These are phyloP conservation scores for Ustilago tritici DNA, from an alignment of 1,284 basidiomycete genomes.

Conservation along the genomic window DNA sequence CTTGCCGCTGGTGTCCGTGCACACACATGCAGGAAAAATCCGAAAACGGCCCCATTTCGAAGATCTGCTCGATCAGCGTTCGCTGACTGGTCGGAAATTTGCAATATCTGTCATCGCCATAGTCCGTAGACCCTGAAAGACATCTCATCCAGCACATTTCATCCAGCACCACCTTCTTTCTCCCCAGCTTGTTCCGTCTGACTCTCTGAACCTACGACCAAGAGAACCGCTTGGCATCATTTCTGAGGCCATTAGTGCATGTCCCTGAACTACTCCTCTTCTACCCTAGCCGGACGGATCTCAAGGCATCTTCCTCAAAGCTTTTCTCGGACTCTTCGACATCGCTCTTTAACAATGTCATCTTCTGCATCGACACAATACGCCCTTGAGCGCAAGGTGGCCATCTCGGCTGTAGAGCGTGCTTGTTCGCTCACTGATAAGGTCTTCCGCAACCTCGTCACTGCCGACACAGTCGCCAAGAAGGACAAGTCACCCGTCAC, in stretches of 20 bases:
- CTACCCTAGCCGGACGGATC: slow-evolving; percentile 11
- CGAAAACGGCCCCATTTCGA: background rate
- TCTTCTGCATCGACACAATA: slow-evolving; percentile 40
- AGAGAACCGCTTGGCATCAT: background rate
- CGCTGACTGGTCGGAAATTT: background rate
- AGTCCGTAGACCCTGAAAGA: background rate
- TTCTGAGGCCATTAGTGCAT: slow-evolving; percentile 17
- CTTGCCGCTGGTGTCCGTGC: background rate
- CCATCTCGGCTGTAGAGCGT: slow-evolving; percentile 87
- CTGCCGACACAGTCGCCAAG: slow-evolving; percentile 86
- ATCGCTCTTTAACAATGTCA: slow-evolving; percentile 26
- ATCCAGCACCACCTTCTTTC: background rate
- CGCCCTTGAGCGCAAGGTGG: slow-evolving; percentile 77
- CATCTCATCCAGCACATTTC: background rate
- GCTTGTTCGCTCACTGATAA: slow-evolving; percentile 81
- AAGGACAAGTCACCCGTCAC: slow-evolving; percentile 96
- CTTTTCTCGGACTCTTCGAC: background rate
- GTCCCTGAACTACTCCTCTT: slow-evolving; percentile 1
- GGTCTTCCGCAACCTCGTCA: slow-evolving; percentile 89
- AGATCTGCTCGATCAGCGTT: slow-evolving; percentile 3
- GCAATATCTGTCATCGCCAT: background rate
- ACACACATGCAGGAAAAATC: background rate
- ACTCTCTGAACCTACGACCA: background rate
- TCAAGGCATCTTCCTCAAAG: slow-evolving; percentile 6
- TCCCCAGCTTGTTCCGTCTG: background rate